phyloP scores from a whole-genome alignment of 1,284 basidiomycete genomes.

The Moesziomyces globuligerus region DNA sequence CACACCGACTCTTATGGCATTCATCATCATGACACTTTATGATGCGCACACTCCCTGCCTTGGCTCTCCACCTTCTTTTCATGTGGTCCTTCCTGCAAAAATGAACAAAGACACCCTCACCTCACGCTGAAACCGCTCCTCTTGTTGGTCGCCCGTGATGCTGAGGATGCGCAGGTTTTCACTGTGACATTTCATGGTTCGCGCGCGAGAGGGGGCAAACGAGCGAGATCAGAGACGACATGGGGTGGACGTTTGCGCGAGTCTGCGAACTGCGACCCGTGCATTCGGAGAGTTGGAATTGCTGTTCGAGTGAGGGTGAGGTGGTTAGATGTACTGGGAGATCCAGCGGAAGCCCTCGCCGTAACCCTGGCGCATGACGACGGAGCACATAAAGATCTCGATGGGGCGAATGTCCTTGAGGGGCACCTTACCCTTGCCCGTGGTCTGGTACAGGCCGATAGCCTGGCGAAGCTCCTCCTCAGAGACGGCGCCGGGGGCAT shows the following conservation, averaged over 20 bases:
- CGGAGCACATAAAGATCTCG: slow-evolving; percentile 99
- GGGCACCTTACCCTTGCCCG: slow-evolving; percentile 97
- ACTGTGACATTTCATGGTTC: slow-evolving; percentile 1
- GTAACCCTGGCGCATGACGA: slow-evolving; percentile 98
- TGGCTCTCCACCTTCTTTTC: too few species aligned
- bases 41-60: background rate
- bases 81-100: too few species aligned
- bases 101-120: too few species aligned
- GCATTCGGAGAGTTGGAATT: too few species aligned
- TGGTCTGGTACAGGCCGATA: slow-evolving; percentile 96
- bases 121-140: too few species aligned
- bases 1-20: background rate
- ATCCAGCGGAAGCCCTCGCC: slow-evolving; percentile 99
- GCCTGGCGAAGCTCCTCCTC: slow-evolving; percentile 97
- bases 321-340: slow-evolving; percentile 80
- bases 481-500: slow-evolving; percentile 94
- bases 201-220: too few species aligned
- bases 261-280: too few species aligned
- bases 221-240: too few species aligned
- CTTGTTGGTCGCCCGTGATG: background rate
- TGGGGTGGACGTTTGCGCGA: too few species aligned
- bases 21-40: background rate
- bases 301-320: background rate
- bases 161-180: too few species aligned
- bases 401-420: slow-evolving; percentile 97